A percentile compares a stretch with the other conserved stretches of the same genome.
phyloP scores from a whole-genome alignment of 441 rosid species.

The Corymbia citriodora region DNA sequence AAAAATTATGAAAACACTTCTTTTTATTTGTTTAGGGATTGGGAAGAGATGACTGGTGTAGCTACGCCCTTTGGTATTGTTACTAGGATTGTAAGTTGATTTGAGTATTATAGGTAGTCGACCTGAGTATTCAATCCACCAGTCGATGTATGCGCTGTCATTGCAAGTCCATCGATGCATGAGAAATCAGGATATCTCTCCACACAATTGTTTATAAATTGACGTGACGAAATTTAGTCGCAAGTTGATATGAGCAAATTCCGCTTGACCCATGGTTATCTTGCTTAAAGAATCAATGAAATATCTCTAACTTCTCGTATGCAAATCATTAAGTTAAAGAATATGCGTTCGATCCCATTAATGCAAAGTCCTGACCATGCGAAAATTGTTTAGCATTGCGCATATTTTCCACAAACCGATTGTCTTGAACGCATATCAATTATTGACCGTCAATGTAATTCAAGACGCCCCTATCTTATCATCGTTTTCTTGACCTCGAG shows the following conservation, averaged over 20 bases:
- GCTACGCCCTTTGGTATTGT: background rate
- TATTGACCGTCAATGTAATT: background rate
- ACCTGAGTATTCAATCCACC: background rate
- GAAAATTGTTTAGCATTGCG: background rate
- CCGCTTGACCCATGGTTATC: background rate
- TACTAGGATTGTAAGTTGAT: background rate
- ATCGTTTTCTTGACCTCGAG: background rate
- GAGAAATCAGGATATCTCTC: background rate
- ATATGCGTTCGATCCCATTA: background rate
- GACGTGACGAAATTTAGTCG: background rate
- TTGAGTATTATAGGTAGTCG: no score
- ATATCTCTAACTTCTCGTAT: background rate
- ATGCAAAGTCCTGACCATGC: background rate
- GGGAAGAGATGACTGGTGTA: background rate
- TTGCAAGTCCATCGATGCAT: fast-evolving
- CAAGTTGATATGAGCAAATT: background rate
- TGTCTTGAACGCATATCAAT: background rate
- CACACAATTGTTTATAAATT: background rate
- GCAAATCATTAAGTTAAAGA: background rate
- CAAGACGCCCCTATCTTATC: background rate
- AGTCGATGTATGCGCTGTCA: background rate
- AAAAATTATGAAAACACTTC: background rate
- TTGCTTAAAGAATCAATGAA: background rate
- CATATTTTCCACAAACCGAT: background rate
- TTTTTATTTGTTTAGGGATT: background rate